Conservation (phyloP, 2,329 filamentous ascomycete genomes). For the Penicillium sp. region DNA sequence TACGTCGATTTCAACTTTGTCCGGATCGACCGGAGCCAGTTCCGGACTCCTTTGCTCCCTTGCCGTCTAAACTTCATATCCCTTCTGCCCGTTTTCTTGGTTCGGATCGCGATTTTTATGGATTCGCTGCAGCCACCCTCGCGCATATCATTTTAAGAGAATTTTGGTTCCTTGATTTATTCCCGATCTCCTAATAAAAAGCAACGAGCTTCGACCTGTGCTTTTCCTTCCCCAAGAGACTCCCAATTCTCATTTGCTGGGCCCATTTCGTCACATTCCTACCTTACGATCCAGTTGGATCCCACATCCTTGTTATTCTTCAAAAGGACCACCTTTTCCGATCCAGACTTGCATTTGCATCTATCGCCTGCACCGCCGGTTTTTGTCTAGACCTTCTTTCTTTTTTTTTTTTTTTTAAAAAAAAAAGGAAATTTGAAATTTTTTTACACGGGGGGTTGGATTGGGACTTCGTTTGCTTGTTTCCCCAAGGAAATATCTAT, state of each 20-base stretch:
- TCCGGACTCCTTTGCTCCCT: constrained; percentile 30
- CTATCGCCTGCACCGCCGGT: constrained; percentile 26
- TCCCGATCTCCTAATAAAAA: constrained; percentile 20
- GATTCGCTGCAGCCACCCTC: constrained; percentile 27
- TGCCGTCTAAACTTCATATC: constrained; percentile 24
- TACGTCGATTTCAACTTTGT: constrained; percentile 26
- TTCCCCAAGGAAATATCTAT: constrained; percentile 16
- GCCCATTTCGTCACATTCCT: constrained; percentile 32
- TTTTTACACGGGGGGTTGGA: constrained; percentile 23
- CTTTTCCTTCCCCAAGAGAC: too few relatives aligned
- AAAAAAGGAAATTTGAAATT: constrained; percentile 5
- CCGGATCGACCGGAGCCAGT: constrained; percentile 27
- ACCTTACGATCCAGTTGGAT: constrained; percentile 29
- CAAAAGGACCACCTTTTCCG: constrained; percentile 36
- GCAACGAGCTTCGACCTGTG: constrained; percentile 22
- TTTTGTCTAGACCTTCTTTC: constrained; percentile 24
- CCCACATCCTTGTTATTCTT: constrained; percentile 30
- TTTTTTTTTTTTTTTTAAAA: neutral
- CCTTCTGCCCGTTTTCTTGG: constrained; percentile 25
- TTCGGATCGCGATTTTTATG: constrained; percentile 27
- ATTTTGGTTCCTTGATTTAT: constrained; percentile 7
- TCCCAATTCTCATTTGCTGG: constrained; percentile 20
- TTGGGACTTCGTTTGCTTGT: constrained; percentile 24
- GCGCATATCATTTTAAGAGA: constrained; percentile 19
- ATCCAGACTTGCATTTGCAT: constrained; percentile 37